These are phyloP conservation scores for Dactylis glomerata DNA, from an alignment of 176 grass and related monocot species.

Conservation along the genomic window DNA sequence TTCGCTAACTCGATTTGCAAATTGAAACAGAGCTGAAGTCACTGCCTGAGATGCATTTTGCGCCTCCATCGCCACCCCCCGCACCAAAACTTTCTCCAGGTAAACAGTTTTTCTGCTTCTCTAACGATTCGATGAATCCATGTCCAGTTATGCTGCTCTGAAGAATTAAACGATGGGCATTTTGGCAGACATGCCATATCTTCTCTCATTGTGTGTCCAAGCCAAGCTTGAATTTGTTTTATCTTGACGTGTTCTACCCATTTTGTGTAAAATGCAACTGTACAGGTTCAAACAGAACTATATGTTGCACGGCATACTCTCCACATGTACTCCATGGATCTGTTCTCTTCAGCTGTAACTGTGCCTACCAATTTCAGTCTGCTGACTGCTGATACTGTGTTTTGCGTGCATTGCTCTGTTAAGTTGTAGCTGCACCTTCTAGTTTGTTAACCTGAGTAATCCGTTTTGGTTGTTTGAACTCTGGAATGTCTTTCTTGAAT, in stretches of 20 bases:
- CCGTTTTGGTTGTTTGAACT: not conserved
- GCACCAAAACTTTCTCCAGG: not conserved
- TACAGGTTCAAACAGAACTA: not conserved
- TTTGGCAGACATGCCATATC: not conserved
- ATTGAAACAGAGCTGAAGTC: slow-evolving; percentile 23
- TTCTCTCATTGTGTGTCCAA: not conserved
- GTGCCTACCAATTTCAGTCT: slow-evolving; percentile 1
- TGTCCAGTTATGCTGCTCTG: not conserved
- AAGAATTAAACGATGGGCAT: not conserved
- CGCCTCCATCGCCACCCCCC: slow-evolving; percentile 3
- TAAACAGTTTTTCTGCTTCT: not conserved
- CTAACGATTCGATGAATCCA: not conserved
- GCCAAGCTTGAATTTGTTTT: not conserved
- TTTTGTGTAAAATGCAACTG: not conserved
- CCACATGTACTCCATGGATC: not conserved
- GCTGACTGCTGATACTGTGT: not conserved
- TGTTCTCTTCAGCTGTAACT: not conserved
- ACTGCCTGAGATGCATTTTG: slow-evolving; percentile 32
- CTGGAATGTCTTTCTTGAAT: not conserved
- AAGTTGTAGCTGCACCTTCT: not conserved
- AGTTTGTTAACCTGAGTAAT: not conserved
- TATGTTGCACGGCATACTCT: not conserved
- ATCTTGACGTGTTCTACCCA: not conserved
- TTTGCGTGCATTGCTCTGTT: not conserved
- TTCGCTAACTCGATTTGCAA: not conserved